Percentiles rank a stretch among this genome's conserved stretches.
These are phyloP conservation scores for Podaxis rugospora DNA, from an alignment of 768 basidiomycete species.

Conservation along the genomic window DNA sequence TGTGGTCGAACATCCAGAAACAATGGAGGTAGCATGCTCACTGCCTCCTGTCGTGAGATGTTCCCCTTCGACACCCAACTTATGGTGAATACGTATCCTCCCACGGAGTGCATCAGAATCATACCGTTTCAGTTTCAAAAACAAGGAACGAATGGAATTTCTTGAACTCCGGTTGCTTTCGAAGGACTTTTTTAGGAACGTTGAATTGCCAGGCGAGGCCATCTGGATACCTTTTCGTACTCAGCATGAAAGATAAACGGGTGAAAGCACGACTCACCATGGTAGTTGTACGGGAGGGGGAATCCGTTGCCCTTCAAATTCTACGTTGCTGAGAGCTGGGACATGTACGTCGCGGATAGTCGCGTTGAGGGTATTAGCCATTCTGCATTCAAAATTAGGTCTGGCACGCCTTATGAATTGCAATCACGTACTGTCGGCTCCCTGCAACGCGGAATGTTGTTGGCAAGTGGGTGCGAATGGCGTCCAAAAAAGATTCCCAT, in stretches of 20 bases:
- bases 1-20: slow-evolving; percentile 93
- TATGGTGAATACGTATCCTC: not conserved
- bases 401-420: not conserved
- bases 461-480: slow-evolving; percentile 70
- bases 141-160: slow-evolving; percentile 96
- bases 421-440: slow-evolving; percentile 63
- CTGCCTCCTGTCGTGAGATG: slow-evolving; percentile 92
- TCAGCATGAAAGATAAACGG: slow-evolving; percentile 7
- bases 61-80: slow-evolving; percentile 61
- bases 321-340: slow-evolving; percentile 65
- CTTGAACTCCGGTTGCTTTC: slow-evolving; percentile 87
- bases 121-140: slow-evolving; percentile 93
- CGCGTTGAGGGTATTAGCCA: slow-evolving; percentile 70
- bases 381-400: slow-evolving; percentile 31
- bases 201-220: slow-evolving; percentile 97
- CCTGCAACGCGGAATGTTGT: slow-evolving; percentile 94
- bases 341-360: slow-evolving; percentile 77
- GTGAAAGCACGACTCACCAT: slow-evolving; percentile 50
- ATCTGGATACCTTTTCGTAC: slow-evolving; percentile 74
- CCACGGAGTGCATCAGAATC: slow-evolving; percentile 23
- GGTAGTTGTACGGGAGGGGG: slow-evolving; percentile 80
- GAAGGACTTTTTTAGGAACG: slow-evolving; percentile 81
- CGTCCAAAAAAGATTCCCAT: slow-evolving; percentile 69
- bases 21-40: slow-evolving; percentile 98
- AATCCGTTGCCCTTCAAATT: slow-evolving; percentile 71